These are phyloP conservation scores for Xerocomus nothofagi DNA, from an alignment of 1,284 basidiomycete species.

Conservation along the genomic window DNA sequence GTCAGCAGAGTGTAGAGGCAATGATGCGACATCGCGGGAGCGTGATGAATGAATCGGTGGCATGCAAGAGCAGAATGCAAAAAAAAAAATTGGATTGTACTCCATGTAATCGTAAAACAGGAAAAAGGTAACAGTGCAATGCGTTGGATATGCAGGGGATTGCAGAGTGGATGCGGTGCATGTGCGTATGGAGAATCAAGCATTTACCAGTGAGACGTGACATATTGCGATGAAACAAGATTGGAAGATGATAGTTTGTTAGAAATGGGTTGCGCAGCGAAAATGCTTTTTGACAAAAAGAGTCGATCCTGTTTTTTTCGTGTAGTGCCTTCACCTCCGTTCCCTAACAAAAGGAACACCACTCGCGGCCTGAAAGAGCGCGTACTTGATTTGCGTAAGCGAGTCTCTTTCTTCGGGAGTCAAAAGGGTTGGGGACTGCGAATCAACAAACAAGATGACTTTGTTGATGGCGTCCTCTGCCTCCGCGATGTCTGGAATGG, in stretches of 20 bases:
- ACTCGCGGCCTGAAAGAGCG: conserved; percentile 47
- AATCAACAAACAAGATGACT: conserved; percentile 51
- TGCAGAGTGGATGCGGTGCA: conserved; percentile 27
- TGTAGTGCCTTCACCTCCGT: conserved; percentile 26
- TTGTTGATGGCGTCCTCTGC: conserved; percentile 53
- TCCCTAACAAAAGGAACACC: conserved; percentile 42
- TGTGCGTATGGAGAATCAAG: conserved; percentile 15
- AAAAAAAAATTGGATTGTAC: conserved; percentile 19
- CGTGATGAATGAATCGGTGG: conserved; percentile 21
- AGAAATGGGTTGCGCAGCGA: conserved; percentile 14
- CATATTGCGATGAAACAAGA: conserved; percentile 15
- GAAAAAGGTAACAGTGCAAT: conserved; percentile 22
- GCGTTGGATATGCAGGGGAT: conserved; percentile 27
- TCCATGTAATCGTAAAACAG: conserved; percentile 16
- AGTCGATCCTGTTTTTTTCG: conserved; percentile 1
- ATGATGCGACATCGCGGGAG: conserved; percentile 20
- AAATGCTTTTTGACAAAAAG: conserved; percentile 22
- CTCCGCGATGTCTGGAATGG: conserved; percentile 40
- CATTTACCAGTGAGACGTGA: conserved; percentile 25
- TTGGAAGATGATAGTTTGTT: conserved; percentile 8
- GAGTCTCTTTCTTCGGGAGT: conserved; percentile 42
- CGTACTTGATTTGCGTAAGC: conserved; percentile 47
- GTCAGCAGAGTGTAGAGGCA: conserved; percentile 9
- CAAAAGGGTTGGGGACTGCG: conserved; percentile 42
- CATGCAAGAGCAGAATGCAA: conserved; percentile 30